These are phyloP conservation scores for Acanthamoeba sp. DNA, from an alignment of 208 protist species.

Conservation along the genomic window DNA sequence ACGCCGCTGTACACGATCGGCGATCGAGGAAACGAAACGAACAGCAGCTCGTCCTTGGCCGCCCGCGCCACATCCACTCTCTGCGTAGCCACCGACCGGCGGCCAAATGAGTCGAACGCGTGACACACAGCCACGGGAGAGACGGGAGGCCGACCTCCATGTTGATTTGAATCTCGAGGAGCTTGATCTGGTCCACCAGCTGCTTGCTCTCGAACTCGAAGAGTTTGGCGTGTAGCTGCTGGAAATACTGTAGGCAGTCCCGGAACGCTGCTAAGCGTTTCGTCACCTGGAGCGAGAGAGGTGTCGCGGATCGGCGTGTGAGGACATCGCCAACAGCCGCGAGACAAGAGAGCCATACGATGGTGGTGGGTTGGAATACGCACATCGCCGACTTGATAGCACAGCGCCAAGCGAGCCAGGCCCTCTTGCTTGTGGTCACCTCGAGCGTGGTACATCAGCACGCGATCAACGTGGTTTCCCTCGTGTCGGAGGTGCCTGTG, in stretches of 20 bases:
- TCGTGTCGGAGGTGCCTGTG: neutral
- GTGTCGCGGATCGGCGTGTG: neutral
- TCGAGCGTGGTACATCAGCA: neutral
- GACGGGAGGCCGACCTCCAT: neutral
- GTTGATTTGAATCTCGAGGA: neutral
- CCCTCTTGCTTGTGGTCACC: neutral
- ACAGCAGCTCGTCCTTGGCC: neutral
- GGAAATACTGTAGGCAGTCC: constrained; percentile 21
- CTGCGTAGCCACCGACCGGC: neutral
- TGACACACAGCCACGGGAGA: neutral
- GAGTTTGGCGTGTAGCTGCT: neutral
- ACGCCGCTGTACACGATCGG: neutral
- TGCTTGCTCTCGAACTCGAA: constrained; percentile 44
- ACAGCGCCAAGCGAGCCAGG: neutral
- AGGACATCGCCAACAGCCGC: neutral
- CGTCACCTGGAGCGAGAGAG: neutral
- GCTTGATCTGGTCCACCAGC: neutral
- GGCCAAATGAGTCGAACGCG: too few relatives aligned
- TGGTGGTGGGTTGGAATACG: neutral
- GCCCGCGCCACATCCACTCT: neutral
- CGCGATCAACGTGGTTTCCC: neutral
- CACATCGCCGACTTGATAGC: neutral
- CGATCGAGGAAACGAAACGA: neutral
- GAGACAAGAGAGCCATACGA: neutral
- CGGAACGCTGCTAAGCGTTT: neutral